These are phyloP conservation scores for Paramyrothecium sp. DNA, from an alignment of 2,329 filamentous ascomycete genomes.

Conservation along the genomic window DNA sequence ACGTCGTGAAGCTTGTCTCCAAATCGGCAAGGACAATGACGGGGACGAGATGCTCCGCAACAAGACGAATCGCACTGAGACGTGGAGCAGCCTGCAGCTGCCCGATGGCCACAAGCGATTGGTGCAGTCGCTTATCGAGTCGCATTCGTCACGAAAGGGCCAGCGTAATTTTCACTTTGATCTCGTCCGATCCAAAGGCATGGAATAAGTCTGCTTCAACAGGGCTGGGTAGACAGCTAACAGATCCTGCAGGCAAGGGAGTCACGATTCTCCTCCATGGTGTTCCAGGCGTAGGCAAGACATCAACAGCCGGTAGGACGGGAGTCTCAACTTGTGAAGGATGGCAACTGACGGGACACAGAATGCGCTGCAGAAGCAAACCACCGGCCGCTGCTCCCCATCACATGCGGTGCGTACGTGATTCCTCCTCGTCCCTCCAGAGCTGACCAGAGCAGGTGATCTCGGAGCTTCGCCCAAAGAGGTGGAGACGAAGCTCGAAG, in stretches of 20 bases:
- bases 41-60: not conserved
- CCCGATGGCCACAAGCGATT: conserved; percentile 20
- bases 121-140: conserved; percentile 23
- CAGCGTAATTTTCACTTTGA: conserved; percentile 1
- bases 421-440: too few relatives aligned
- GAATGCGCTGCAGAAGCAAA: conserved; percentile 12
- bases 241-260: conserved; percentile 27
- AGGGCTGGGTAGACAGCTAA: too few relatives aligned
- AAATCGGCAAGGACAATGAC: too few relatives aligned
- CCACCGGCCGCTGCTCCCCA: conserved; percentile 13
- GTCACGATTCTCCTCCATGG: conserved; percentile 25
- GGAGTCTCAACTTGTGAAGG: not conserved
- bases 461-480: conserved; percentile 11
- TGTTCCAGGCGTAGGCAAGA: conserved; percentile 25
- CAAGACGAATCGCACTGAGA: conserved; percentile 4
- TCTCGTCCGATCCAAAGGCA: conserved; percentile 10
- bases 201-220: conserved; percentile 31
- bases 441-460: conserved; percentile 7
- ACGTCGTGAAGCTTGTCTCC: not conserved
- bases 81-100: conserved; percentile 24
- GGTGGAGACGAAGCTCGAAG: conserved; percentile 12
- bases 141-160: conserved; percentile 27
- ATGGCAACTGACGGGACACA: not conserved
- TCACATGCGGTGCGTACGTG: conserved; percentile 16
- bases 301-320: conserved; percentile 20